phyloP scores from a whole-genome alignment of 306 rosid species.

The Vigna reflexopilosa region DNA sequence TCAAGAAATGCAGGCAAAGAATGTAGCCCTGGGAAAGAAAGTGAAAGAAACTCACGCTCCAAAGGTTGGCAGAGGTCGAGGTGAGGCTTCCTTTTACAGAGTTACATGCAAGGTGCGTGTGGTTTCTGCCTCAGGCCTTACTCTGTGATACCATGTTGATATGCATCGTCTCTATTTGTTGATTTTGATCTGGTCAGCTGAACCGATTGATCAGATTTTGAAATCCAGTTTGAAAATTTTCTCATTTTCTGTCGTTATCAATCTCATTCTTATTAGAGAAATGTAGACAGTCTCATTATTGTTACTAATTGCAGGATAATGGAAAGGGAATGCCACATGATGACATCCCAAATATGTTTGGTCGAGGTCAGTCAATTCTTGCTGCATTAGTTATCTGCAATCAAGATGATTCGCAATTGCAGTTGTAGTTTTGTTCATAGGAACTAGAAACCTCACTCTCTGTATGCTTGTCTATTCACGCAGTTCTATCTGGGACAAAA shows the following conservation, averaged over 20 bases:
- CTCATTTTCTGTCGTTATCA: constrained; percentile 31
- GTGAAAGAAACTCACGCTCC: constrained; percentile 68
- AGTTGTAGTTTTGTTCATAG: constrained; percentile 19
- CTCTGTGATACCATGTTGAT: constrained; percentile 35
- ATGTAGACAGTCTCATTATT: constrained; percentile 30
- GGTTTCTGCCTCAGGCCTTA: constrained; percentile 40
- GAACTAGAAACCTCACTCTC: constrained; percentile 34
- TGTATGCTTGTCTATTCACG: constrained; percentile 46
- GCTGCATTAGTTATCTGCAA: constrained; percentile 37
- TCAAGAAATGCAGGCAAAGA: constrained; percentile 84
- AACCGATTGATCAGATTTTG: constrained; percentile 32
- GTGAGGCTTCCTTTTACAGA: constrained; percentile 94
- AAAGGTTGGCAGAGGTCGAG: constrained; percentile 79
- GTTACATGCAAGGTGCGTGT: constrained; percentile 86
- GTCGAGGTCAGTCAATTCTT: constrained; percentile 72
- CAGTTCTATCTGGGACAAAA: constrained; percentile 97
- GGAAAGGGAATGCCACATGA: constrained; percentile 98
- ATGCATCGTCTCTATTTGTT: constrained; percentile 22
- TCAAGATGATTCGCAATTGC: constrained; percentile 19
- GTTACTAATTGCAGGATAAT: constrained; percentile 73
- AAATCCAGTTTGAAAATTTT: constrained; percentile 30
- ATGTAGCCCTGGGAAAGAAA: constrained; percentile 84
- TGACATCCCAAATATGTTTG: constrained; percentile 99
- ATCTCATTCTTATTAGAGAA: constrained; percentile 12
- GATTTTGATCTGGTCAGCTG: constrained; percentile 2